A percentile compares a stretch with the other conserved stretches of the same genome.
Evolutionary conservation across 345 rosid species (phyloP).

Genomic region (rapeseed (Brassica napus)): DNA sequence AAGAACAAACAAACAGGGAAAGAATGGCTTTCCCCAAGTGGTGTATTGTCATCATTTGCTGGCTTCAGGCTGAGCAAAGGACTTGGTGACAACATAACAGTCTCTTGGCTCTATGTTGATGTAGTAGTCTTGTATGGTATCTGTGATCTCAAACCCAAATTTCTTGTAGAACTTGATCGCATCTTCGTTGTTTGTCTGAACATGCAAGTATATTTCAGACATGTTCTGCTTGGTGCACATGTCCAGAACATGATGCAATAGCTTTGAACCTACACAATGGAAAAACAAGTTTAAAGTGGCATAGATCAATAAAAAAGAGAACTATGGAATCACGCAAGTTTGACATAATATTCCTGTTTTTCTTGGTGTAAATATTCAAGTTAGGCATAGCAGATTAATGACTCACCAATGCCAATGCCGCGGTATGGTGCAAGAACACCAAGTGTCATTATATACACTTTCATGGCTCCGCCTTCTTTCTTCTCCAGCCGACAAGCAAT

Average conservation of each 20-base stretch:
- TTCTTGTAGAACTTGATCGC: slow-evolving; percentile 94
- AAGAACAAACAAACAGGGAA: slow-evolving; percentile 15
- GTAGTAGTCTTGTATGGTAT: slow-evolving; percentile 83
- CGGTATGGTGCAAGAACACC: slow-evolving; percentile 98
- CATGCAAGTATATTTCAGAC: slow-evolving; percentile 88
- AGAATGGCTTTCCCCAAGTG: slow-evolving; percentile 35
- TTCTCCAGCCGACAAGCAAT: slow-evolving; percentile 96
- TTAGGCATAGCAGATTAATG: slow-evolving; percentile 7
- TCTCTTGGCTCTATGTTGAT: slow-evolving; percentile 82
- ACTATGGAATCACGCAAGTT: neutral
- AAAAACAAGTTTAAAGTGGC: neutral
- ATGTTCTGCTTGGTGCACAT: slow-evolving; percentile 71
- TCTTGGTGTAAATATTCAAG: neutral
- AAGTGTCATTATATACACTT: slow-evolving; percentile 94
- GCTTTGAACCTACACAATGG: slow-evolving; percentile 67
- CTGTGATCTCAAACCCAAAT: slow-evolving; percentile 85
- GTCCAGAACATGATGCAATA: slow-evolving; percentile 86
- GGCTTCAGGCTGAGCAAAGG: slow-evolving; percentile 49
- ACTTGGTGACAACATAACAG: slow-evolving; percentile 78
- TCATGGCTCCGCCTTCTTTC: slow-evolving; percentile 74
- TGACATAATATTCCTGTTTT: neutral
- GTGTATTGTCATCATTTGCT: slow-evolving; percentile 46
- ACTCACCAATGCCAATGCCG: slow-evolving; percentile 90
- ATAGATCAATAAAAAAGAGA: neutral
- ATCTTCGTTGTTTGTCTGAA: slow-evolving; percentile 94